Evolutionary conservation across 768 basidiomycete genomes (phyloP), one percentile per base, ranked within the genome.

Genomic region (Galerina marginata): DNA sequence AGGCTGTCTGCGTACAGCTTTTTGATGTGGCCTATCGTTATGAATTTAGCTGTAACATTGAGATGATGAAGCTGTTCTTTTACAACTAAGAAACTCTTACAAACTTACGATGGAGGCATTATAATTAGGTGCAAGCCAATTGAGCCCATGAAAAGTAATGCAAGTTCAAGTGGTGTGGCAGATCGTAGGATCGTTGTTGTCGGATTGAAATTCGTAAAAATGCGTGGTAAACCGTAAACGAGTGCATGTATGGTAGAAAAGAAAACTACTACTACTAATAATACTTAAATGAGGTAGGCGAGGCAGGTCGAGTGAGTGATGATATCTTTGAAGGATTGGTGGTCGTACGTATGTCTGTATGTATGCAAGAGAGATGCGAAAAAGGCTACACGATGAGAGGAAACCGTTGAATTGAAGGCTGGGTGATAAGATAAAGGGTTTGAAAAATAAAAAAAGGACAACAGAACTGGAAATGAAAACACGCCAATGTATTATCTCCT

Each of bases 401-500:
- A 14, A 51, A 14, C 29, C 20, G 4, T 36, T 46, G 57, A 63
- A 63, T 51, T 33, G 7, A 48, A 23, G 20, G 44, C 33, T 56
- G 51, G 43, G 51, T 26, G 25, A 42, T 42, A 20, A n/a, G 23
- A 48, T 15, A 47, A 59, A 45, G 45, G 54, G 38, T 23, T 45
- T 40, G 33, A 15, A 45, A 62, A 33, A 42, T n/a, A 43, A 56
- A 45, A 47, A 52, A 44, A 26, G 53, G 16, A 40, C 49, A 44
- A 47, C 25, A 36, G 29, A 52, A 25, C 16, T 9, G 20, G 25
- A 40, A 40, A 25, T 29, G 12, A 29, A 60, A 45, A 51, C 14
- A 25, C 9, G 48, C 29, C 38, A 26, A 26, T 23, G 36, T 14
- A 46, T 78, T 70, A 92, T 63, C 91, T 79, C 67, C 91, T 79